Percentiles rank a stretch among this genome's conserved stretches.
Evolutionary conservation across 2,329 filamentous ascomycete species (phyloP).

Genomic region (Huntiella moniliformis): DNA sequence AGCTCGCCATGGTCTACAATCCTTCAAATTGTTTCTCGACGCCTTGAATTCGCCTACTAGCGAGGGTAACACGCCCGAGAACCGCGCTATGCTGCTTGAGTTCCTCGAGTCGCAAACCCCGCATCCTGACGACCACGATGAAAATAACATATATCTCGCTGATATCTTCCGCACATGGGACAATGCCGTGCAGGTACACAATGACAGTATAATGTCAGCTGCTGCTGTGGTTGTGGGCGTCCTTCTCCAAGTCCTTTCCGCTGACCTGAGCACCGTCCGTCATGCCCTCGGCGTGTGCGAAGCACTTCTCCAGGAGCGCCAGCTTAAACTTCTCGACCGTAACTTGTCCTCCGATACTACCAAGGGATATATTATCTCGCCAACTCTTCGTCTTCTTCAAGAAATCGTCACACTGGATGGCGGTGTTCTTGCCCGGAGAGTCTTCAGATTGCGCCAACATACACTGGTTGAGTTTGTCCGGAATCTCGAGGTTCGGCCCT

Average conservation of each 20-base stretch:
- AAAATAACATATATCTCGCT: constrained; percentile 43
- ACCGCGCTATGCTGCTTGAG: constrained; percentile 42
- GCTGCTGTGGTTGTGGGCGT: constrained; percentile 66
- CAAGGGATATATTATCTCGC: constrained; percentile 78
- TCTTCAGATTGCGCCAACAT: constrained; percentile 60
- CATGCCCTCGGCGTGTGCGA: constrained; percentile 64
- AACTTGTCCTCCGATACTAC: constrained; percentile 63
- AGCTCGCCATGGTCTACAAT: constrained; percentile 49
- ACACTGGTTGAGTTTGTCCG: constrained; percentile 65
- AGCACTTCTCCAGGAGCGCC: constrained; percentile 60
- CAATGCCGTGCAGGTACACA: constrained; percentile 59
- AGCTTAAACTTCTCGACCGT: constrained; percentile 61
- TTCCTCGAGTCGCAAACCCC: constrained; percentile 44
- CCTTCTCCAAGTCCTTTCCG: constrained; percentile 60
- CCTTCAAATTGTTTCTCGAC: constrained; percentile 55
- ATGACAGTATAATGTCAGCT: constrained; percentile 63
- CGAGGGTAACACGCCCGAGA: constrained; percentile 23
- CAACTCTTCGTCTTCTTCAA: constrained; percentile 65
- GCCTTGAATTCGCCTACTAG: constrained; percentile 34
- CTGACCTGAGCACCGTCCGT: constrained; percentile 51
- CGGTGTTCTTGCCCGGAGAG: constrained; percentile 54
- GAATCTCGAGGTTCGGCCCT: constrained; percentile 54
- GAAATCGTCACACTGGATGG: constrained; percentile 79
- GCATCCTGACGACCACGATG: constrained; percentile 21
- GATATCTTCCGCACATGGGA: constrained; percentile 82